These are phyloP conservation scores for Pisolithus thermaeus DNA, from an alignment of 1,284 basidiomycete species.

Conservation along the genomic window DNA sequence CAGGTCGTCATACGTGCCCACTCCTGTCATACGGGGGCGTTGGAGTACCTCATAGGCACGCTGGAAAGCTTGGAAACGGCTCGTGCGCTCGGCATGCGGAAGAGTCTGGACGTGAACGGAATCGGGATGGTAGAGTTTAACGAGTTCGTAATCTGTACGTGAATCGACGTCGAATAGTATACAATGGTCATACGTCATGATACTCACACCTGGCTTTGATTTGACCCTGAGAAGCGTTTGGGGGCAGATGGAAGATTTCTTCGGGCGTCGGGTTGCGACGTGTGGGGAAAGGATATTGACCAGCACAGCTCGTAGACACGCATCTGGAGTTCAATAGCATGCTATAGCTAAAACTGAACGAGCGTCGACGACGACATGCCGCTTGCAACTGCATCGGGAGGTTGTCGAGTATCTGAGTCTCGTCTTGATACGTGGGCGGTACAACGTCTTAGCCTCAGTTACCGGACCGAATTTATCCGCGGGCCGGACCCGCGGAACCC, in stretches of 20 bases:
- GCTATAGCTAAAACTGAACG: not conserved
- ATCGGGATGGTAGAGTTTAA: conserved; percentile 49
- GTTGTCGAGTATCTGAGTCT: too few species aligned
- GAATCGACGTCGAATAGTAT: too few species aligned
- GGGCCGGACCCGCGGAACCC: too few species aligned
- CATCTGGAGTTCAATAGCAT: not conserved
- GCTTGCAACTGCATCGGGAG: not conserved
- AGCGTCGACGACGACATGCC: not conserved
- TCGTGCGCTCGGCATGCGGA: conserved; percentile 33
- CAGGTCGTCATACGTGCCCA: conserved; percentile 20
- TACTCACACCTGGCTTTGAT: conserved; percentile 48
- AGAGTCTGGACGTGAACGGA: conserved; percentile 29
- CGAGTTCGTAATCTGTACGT: conserved; percentile 46
- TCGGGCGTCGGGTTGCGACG: conserved; percentile 40
- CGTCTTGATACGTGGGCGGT: too few species aligned
- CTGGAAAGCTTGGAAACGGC: conserved; percentile 45
- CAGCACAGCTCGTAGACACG: not conserved
- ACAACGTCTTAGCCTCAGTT: too few species aligned
- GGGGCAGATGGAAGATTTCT: conserved; percentile 49
- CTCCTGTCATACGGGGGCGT: not conserved
- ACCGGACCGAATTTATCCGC: too few species aligned
- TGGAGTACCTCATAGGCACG: conserved; percentile 42
- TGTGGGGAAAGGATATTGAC: conserved; percentile 35
- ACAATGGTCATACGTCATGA: not conserved
- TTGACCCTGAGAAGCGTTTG: conserved; percentile 36